Evolutionary conservation across 1,139 yeast species (phyloP), one percentile per base, ranked within the genome.

Genomic region (Ogataea hybrid): DNA sequence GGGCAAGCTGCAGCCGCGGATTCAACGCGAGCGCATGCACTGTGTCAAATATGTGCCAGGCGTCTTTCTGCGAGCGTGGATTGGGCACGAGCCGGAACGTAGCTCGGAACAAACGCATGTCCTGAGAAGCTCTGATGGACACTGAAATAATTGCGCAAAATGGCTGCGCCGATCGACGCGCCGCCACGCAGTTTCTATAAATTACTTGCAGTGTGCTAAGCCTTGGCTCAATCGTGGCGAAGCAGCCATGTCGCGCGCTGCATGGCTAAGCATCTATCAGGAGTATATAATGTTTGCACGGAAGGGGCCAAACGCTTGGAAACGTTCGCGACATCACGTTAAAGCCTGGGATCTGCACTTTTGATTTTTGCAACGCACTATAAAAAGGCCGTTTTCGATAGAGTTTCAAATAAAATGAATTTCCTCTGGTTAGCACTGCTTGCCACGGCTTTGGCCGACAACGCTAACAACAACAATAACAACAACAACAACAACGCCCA

Each of bases 1-100:
- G 35, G 11, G 35, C 35, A 22, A 39, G 10, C 14, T 17, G n/a
- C 3, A 25, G 5, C 28, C 5, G 21, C 21, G 21, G 12, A 12
- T 5, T 4, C 18, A 9, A 27, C 17, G 10, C 14, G 6, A 12
- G 20, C 12, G 16, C 18, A 11, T 28, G 23, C 28, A 46, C 28
- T 6, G 33, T 25, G 12, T 37, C 22, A 21, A 40, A 43, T 3
- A 52, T 15, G 12, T 40, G 42, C 56, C 56, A 52, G 4, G 45
- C 52, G n/a, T 39, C 32, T 4, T 32, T 18, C 33, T 51, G 55
- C 2, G 39, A 32, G 22, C 39, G 39, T 1, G 50, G 50, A 6
- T 27, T 25, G 4, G 54, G 53, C 16, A 22, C 23, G 15, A 39
- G 36, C 17, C 34, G 20, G 32, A 7, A 38, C 15, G 15, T 32